Evolutionary conservation across 768 basidiomycete species (phyloP).

Genomic region (Leccinum variicolor): DNA sequence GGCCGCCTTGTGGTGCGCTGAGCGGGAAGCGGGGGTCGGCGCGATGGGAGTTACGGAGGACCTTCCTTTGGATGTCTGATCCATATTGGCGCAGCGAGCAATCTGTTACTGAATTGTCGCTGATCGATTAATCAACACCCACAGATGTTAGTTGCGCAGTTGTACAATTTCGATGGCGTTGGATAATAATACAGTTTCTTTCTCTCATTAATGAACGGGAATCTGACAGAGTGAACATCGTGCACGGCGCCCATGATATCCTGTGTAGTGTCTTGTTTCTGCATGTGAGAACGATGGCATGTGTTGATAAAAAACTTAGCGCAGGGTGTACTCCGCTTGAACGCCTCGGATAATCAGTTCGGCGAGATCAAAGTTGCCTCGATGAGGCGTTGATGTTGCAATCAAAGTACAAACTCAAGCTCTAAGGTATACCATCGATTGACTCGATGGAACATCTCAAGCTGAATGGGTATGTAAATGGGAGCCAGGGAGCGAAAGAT

Average conservation of each 20-base stretch:
- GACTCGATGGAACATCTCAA: not conserved
- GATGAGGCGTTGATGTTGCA: constrained; percentile 3
- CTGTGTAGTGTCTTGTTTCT: not conserved
- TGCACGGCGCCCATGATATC: too few species aligned
- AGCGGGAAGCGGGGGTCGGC: constrained; percentile 69
- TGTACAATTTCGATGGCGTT: not conserved
- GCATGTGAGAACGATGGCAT: not conserved
- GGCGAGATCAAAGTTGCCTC: not conserved
- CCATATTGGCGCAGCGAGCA: constrained; percentile 29
- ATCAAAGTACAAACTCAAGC: not conserved
- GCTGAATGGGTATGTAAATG: constrained; percentile 7
- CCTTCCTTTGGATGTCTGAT: constrained; percentile 94
- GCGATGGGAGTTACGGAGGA: constrained; percentile 61
- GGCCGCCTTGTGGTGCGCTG: constrained; percentile 72
- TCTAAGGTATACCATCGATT: not conserved
- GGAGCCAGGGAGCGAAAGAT: not conserved
- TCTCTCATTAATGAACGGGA: not conserved
- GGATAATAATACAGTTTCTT: not conserved
- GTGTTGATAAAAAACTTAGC: not conserved
- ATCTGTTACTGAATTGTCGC: not conserved
- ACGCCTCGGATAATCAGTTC: not conserved
- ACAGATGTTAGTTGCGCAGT: not conserved
- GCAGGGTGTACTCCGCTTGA: too few species aligned
- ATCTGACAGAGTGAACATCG: not conserved
- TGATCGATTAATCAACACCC: constrained; percentile 10